phyloP scores from a whole-genome alignment of 192 early-diverging fungal genomes.

The Coemansia sp. region DNA sequence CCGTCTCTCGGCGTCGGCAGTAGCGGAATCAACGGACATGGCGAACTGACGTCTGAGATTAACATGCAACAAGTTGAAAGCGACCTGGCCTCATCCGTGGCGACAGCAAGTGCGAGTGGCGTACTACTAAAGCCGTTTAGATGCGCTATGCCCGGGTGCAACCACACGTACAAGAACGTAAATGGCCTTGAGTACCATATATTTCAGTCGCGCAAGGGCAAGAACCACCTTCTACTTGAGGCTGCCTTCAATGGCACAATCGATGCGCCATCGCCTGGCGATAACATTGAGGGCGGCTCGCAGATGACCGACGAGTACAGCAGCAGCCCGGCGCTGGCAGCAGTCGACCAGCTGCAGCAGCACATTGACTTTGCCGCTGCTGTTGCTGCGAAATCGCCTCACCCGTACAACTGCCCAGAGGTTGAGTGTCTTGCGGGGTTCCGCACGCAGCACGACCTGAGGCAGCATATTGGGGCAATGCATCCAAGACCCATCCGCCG shows the following conservation, averaged over 20 bases:
- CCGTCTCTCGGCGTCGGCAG: slow-evolving; percentile 29
- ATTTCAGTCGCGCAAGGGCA: slow-evolving; percentile 56
- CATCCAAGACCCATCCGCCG: slow-evolving; percentile 49
- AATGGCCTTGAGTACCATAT: slow-evolving; percentile 82
- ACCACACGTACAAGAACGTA: slow-evolving; percentile 77
- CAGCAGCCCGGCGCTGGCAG: background rate
- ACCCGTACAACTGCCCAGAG: slow-evolving; percentile 23
- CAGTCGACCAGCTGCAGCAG: background rate
- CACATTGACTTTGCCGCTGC: background rate
- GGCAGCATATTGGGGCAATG: slow-evolving; percentile 25
- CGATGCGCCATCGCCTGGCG: background rate
- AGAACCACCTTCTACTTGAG: slow-evolving; percentile 27
- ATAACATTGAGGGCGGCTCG: background rate
- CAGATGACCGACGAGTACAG: background rate
- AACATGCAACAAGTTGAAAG: background rate
- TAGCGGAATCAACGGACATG: slow-evolving; percentile 3
- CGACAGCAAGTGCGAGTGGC: slow-evolving; percentile 5
- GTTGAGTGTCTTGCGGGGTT: slow-evolving; percentile 38
- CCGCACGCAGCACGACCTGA: slow-evolving; percentile 26
- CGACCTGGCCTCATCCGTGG: background rate
- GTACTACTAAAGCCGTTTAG: slow-evolving; percentile 55
- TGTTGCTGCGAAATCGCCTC: background rate
- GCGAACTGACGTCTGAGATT: background rate
- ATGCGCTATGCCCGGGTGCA: slow-evolving; percentile 65
- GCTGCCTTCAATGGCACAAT: background rate